Percentiles rank a stretch among this genome's conserved stretches.
Conservation (phyloP, 163 green algal species). For the Scenedesmus sp. region DNA sequence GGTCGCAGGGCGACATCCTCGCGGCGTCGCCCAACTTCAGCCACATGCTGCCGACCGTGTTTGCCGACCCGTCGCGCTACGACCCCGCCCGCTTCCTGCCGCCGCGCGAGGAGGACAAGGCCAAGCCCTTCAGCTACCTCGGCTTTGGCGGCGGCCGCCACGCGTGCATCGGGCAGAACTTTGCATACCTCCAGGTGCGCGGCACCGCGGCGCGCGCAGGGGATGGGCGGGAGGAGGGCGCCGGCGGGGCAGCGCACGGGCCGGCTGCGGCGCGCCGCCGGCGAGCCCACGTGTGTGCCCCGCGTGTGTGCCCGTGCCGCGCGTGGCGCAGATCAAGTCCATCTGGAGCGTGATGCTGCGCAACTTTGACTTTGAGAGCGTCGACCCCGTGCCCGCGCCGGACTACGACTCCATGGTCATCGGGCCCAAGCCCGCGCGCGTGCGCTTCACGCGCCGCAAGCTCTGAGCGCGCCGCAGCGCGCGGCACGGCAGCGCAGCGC, state of each 20-base stretch:
- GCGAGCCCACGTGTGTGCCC: neutral
- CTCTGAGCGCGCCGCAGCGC: conserved; percentile 12
- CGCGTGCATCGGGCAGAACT: conserved; percentile 97
- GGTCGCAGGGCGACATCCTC: conserved; percentile 86
- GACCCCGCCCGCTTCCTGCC: conserved; percentile 87
- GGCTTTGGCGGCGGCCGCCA: conserved; percentile 97
- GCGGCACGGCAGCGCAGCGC: neutral
- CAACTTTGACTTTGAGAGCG: conserved; percentile 97
- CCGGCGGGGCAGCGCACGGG: too few species aligned
- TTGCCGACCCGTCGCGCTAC: conserved; percentile 80
- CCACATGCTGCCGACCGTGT: conserved; percentile 85
- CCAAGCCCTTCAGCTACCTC: conserved; percentile 87
- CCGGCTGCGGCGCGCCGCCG: neutral
- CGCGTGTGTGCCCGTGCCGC: too few species aligned
- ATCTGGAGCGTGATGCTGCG: conserved; percentile 95
- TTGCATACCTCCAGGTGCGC: conserved; percentile 90
- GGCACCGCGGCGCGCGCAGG: too few species aligned
- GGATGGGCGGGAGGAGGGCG: too few species aligned
- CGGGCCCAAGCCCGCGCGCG: conserved; percentile 87
- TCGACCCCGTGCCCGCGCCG: conserved; percentile 91
- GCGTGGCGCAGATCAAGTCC: conserved; percentile 89
- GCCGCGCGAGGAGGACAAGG: conserved; percentile 92
- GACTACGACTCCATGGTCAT: conserved; percentile 98
- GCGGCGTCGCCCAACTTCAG: conserved; percentile 87
- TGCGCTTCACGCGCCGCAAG: conserved; percentile 90